These are phyloP conservation scores for Aurantiochytrium sp. DNA, from an alignment of 108 stramenopile species.

Conservation along the genomic window DNA sequence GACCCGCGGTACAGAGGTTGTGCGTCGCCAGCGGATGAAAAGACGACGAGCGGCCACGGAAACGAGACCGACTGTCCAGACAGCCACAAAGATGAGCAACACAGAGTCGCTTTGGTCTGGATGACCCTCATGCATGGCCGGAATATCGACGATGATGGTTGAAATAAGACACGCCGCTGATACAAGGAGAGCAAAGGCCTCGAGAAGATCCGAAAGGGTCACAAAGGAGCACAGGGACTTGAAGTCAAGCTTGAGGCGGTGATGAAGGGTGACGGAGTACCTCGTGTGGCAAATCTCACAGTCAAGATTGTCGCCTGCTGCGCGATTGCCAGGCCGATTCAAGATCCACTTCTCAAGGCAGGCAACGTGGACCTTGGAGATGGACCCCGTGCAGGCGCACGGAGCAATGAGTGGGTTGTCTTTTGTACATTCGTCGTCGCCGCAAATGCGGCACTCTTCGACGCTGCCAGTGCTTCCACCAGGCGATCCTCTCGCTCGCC, in stretches of 20 bases:
- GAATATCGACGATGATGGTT: background rate
- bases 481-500: background rate
- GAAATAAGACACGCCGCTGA: background rate
- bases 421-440: background rate
- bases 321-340: conserved; percentile 1
- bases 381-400: background rate
- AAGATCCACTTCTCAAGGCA: conserved; percentile 6
- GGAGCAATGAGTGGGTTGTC: background rate
- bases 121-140: background rate
- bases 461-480: background rate
- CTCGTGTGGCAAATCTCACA: conserved; percentile 5
- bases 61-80: background rate
- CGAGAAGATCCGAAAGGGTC: background rate
- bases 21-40: background rate
- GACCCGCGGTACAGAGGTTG: background rate
- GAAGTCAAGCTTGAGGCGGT: background rate
- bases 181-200: background rate
- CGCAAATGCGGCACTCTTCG: conserved; percentile 1
- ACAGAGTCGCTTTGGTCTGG: too few species aligned
- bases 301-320: background rate
- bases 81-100: background rate
- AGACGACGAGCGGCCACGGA: background rate
- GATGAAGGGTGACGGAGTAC: background rate
- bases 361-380: conserved; percentile 9
- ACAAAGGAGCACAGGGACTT: background rate